Evolutionary conservation across 192 early-diverging fungal genomes (phyloP), one percentile per base, ranked within the genome.

Genomic region (Entomortierella lignicola): DNA sequence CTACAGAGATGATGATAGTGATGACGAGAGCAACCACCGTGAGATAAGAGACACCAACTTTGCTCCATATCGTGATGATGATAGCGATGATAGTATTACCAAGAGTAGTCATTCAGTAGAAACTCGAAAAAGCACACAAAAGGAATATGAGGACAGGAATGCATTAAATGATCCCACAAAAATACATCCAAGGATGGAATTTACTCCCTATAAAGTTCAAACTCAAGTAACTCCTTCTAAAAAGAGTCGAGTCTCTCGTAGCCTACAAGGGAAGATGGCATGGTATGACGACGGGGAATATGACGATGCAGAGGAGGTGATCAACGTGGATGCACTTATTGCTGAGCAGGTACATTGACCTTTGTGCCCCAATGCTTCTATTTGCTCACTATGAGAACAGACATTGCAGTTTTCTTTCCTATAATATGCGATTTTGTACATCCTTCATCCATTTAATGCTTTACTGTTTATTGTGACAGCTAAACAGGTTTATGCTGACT

Each of bases 301-400:
- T 8, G 60, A 56, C 2, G 73, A 79, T 65, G 67, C 62, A 29
- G 62, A 79, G 26, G 75, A 79, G 31, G 61, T 69, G 13, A 62
- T 77, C 26, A 62, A 79, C 31, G 67, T 79, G 1, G 62, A 79
- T 60, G 66, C 66, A 20, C 62, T 79, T 12, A 70, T 79, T 44
- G 66, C 61, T 8, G 67, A 79, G 55, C 75, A 79, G 75, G 75
- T 79, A 66, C 25, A 15, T 7, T 10, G 8, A 23, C 25, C 20
- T 57, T 20, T 10, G n/a, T 62, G 37, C 44, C 34, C 52, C 34
- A 0, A 26, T 23, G 25, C 17, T 48, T 0, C 7, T 48, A 6
- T 30, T 44, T 26, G 32, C 15, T 21, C 4, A 47, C 12, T 47
- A 15, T 20, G 20, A 47, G 20, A 47, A 47, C 12, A 47, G n/a